These are phyloP conservation scores for Scleroderma citrinum DNA, from an alignment of 768 basidiomycete species.

Conservation along the genomic window DNA sequence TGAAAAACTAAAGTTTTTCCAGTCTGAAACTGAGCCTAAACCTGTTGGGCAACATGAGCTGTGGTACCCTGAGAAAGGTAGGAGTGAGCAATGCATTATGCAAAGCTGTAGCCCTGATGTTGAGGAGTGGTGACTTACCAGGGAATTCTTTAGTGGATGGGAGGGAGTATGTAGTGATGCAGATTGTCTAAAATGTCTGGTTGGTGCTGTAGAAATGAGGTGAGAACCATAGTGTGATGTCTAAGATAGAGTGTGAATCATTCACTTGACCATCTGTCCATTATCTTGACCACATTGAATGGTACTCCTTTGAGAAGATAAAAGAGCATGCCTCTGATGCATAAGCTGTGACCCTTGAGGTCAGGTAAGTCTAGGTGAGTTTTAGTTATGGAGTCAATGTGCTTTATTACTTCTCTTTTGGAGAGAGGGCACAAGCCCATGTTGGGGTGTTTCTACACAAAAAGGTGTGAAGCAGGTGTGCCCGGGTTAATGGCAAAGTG, in stretches of 20 bases:
- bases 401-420: conserved; percentile 18
- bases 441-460: conserved; percentile 19
- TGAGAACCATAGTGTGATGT: conserved; percentile 19
- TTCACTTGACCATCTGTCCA: conserved; percentile 29
- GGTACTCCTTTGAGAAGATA: conserved; percentile 22
- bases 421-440: conserved; percentile 20
- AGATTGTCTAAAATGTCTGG: too few species aligned
- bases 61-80: too few species aligned
- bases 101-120: too few species aligned
- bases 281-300: conserved; percentile 27
- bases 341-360: conserved; percentile 9
- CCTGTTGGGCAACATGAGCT: too few species aligned
- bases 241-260: conserved; percentile 25
- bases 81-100: too few species aligned
- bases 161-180: too few species aligned
- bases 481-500: conserved; percentile 26
- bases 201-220: not conserved
- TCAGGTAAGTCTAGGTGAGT: not conserved
- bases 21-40: too few species aligned
- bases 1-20: too few species aligned
- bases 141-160: too few species aligned
- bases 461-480: conserved; percentile 16
- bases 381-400: conserved; percentile 6
- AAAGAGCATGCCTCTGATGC: conserved; percentile 24
- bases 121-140: too few species aligned